Evolutionary conservation across 106 monocot species (phyloP).

Genomic region (Chionographis japonica): DNA sequence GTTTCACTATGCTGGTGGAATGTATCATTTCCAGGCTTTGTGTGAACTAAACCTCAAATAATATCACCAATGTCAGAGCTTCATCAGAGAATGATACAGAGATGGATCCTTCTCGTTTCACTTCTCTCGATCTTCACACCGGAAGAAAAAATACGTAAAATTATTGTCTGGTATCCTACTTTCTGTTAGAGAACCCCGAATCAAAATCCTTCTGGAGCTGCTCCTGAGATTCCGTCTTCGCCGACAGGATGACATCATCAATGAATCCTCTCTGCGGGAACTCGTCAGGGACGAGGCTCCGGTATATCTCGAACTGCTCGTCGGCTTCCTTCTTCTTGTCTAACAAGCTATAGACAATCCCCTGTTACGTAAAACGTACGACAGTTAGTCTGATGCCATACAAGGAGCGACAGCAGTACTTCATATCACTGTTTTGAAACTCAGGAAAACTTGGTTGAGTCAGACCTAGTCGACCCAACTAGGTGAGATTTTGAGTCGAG

Average conservation of each 20-base stretch:
- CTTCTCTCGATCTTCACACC: not conserved
- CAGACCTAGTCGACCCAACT: too few species aligned
- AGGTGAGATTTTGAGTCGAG: too few species aligned
- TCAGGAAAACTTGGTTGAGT: too few species aligned
- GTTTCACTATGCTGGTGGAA: too few species aligned
- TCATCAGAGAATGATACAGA: too few species aligned
- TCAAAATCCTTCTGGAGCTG: conserved; percentile 13
- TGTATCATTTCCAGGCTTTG: too few species aligned
- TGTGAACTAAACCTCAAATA: too few species aligned
- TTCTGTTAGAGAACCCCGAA: conserved; percentile 13
- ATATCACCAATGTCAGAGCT: too few species aligned
- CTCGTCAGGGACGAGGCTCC: conserved; percentile 73
- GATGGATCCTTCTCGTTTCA: not conserved
- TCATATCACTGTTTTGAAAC: too few species aligned
- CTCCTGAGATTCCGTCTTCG: conserved; percentile 51
- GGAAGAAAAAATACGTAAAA: not conserved
- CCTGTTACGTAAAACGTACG: conserved; percentile 31
- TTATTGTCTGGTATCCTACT: not conserved
- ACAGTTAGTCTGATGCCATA: not conserved
- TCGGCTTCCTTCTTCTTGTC: conserved; percentile 78
- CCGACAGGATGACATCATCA: conserved; percentile 55
- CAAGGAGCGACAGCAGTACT: not conserved
- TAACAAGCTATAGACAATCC: conserved; percentile 72
- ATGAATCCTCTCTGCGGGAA: conserved; percentile 77
- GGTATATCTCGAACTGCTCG: conserved; percentile 73